phyloP scores from a whole-genome alignment of 306 rosid species.

The Begonia peltatifolia region DNA sequence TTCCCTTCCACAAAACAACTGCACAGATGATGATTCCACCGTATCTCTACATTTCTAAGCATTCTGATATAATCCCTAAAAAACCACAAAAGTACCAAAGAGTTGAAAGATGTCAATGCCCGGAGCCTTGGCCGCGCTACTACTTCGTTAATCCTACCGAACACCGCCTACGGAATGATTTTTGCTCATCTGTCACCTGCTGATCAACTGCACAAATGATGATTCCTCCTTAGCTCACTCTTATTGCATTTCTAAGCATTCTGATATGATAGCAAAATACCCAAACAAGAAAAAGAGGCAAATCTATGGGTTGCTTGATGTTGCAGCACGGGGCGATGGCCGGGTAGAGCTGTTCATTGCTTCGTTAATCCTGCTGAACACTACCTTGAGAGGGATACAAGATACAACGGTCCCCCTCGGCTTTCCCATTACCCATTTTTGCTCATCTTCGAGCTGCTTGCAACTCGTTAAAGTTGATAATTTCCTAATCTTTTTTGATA shows the following conservation, averaged over 20 bases:
- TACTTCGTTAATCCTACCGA: conserved; percentile 89
- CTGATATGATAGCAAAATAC: too few species aligned
- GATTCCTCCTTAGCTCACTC: conserved; percentile 22
- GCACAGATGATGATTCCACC: conserved; percentile 42
- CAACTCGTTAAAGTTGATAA: conserved; percentile 76
- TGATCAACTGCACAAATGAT: conserved; percentile 39
- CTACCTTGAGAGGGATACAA: conserved; percentile 76
- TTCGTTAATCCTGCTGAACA: conserved; percentile 88
- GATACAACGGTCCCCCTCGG: conserved; percentile 59
- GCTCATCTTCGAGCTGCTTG: conserved; percentile 43
- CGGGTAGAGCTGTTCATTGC: conserved; percentile 59
- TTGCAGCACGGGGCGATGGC: conserved; percentile 32
- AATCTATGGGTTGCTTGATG: too few species aligned
- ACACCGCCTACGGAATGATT: conserved; percentile 69
- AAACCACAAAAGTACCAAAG: too few species aligned
- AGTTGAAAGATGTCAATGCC: conserved; percentile 1
- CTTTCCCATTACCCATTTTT: conserved; percentile 39
- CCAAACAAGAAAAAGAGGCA: too few species aligned
- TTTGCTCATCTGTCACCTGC: conserved; percentile 61
- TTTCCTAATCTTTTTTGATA: conserved; percentile 67
- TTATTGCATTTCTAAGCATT: too few species aligned
- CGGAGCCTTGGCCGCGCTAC: conserved; percentile 52
- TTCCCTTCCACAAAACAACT: conserved; percentile 51
- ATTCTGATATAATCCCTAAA: too few species aligned
- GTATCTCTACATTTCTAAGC: not conserved